Evolutionary conservation across 2,329 filamentous ascomycete species (phyloP).

Genomic region (Xylaria sp.): DNA sequence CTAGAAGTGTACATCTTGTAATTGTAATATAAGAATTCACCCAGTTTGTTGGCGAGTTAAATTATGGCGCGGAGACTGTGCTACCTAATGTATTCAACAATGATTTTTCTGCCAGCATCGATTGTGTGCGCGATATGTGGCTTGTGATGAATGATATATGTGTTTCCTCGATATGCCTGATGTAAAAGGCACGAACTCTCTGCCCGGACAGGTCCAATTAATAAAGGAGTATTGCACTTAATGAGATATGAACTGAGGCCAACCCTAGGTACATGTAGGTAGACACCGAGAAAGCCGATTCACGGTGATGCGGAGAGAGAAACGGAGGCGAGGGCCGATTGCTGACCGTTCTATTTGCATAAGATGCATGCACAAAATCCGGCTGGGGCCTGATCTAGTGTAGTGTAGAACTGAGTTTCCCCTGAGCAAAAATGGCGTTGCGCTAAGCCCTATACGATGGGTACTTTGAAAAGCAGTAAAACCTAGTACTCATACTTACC

Average conservation of each 20-base stretch:
- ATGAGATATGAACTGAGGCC: constrained; percentile 24
- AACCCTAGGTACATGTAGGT: constrained; percentile 18
- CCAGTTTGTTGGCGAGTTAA: constrained; percentile 28
- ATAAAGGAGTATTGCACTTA: constrained; percentile 26
- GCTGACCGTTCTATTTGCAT: too few species aligned
- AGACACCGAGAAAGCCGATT: constrained; percentile 23
- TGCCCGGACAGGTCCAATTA: constrained; percentile 24
- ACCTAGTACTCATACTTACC: constrained; percentile 16
- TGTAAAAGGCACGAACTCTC: constrained; percentile 29
- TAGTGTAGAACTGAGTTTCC: too few species aligned
- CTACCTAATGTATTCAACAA: constrained; percentile 28
- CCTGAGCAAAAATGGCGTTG: too few species aligned
- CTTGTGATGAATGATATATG: constrained; percentile 28
- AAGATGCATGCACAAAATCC: constrained; percentile 10
- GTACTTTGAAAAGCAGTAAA: too few species aligned
- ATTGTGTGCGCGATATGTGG: constrained; percentile 26
- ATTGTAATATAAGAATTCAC: constrained; percentile 20
- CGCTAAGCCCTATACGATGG: too few species aligned
- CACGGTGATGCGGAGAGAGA: constrained; percentile 23
- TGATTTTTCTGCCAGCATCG: constrained; percentile 28
- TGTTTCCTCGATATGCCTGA: constrained; percentile 27
- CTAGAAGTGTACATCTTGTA: constrained; percentile 2
- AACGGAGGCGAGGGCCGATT: background rate
- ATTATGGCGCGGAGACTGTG: constrained; percentile 26
- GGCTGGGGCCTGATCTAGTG: constrained; percentile 8